phyloP scores from a whole-genome alignment of 768 basidiomycete species.

The Butyriboletus loyo region DNA sequence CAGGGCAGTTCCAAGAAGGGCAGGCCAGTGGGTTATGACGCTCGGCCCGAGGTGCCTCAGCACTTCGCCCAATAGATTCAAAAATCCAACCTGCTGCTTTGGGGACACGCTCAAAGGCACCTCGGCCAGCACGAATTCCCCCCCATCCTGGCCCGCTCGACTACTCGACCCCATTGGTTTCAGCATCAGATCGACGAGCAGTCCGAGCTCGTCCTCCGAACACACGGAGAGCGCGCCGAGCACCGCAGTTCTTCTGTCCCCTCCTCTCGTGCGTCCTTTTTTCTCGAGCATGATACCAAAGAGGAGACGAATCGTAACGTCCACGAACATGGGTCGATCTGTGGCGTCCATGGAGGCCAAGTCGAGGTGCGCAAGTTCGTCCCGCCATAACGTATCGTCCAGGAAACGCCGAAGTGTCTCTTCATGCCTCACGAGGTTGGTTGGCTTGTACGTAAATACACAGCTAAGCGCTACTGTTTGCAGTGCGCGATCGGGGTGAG shows the following conservation, averaged over 20 bases:
- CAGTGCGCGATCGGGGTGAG: constrained; percentile 78
- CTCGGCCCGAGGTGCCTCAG: constrained; percentile 78
- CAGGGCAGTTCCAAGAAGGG: constrained; percentile 66
- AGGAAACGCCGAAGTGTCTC: constrained; percentile 69
- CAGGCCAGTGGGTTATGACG: constrained; percentile 67
- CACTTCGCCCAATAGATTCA: constrained; percentile 82
- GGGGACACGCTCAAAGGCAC: constrained; percentile 36
- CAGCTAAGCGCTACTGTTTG: constrained; percentile 77
- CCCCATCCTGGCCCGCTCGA: constrained; percentile 18
- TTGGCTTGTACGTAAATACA: constrained; percentile 76
- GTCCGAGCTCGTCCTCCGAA: constrained; percentile 64
- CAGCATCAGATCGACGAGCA: constrained; percentile 87
- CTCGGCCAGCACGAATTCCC: constrained; percentile 30
- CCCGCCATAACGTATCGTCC: constrained; percentile 87
- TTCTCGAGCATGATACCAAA: constrained; percentile 88
- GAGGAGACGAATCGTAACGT: constrained; percentile 68
- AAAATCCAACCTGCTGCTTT: constrained; percentile 80
- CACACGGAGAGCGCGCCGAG: constrained; percentile 69
- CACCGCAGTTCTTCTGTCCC: constrained; percentile 69
- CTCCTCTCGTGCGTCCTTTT: constrained; percentile 63
- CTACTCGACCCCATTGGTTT: constrained; percentile 52
- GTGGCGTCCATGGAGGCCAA: constrained; percentile 53
- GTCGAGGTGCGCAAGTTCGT: constrained; percentile 73
- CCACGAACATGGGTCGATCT: constrained; percentile 65
- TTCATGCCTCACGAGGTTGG: constrained; percentile 50